Base-by-base conservation (phyloP, 2,329 filamentous ascomycete genomes). In the Scopulariopsis brevicaulis region DNA sequence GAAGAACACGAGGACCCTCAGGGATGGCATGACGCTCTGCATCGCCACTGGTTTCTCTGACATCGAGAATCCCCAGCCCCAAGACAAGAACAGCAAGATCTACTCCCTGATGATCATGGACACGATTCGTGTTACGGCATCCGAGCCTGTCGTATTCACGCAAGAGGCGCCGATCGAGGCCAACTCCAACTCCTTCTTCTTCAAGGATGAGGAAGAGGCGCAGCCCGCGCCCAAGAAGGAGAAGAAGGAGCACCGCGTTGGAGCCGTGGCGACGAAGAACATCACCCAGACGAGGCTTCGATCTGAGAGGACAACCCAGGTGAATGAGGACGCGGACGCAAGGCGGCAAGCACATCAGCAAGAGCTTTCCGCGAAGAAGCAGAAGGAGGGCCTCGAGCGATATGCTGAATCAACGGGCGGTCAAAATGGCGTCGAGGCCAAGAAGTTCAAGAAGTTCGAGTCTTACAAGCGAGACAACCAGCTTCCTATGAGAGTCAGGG, bases 391-490 rank as follows among this genome's bases (percentile, higher is more conserved):
- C 56, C 73, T 96, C 25, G 87, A 85, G 20, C 83, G 90, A 62
- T 99, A 95, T 69, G 84, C 90, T 50, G 90, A 96, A 67, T 89
- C 89, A 0, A 92, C 88, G 0, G 87, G 85, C 59, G 90, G 87
- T 59, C 80, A 93, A 62, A 94, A 96, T 66, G 94, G 93, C 37
- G 85, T 86, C n/a, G 87, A 94, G 63, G 87, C 95, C 70, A 97
- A 97, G 79, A 96, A 93, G 74, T 97, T 99, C 79, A 97, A 97
- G 77, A 89, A 91, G 58, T 99, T 97, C 68, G 94, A 99, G 72
- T 99, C 94, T 0, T 99, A 99, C 77, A 99, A 97, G 78, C 85
- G 93, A 60, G 94, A 97, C 70, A 96, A 95, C 65, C 93, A 97
- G 71, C 84, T 99, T 57, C 94, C 94, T 1, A 69, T 81, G 15